Base-by-base conservation (phyloP, 768 basidiomycete genomes). In the Rhodotorula diobovata region DNA sequence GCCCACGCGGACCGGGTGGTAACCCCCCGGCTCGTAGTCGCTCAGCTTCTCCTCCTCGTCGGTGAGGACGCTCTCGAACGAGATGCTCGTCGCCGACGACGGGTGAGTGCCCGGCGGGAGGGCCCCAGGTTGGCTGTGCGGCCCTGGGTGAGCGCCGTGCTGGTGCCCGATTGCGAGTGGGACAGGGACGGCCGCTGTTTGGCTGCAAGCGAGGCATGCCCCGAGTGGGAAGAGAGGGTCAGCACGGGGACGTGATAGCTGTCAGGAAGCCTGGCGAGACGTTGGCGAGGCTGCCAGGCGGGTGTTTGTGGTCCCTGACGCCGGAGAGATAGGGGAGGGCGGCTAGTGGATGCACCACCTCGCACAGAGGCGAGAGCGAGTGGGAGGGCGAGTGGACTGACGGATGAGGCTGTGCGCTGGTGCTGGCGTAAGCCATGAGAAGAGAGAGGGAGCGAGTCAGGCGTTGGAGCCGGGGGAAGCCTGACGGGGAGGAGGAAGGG, bases 21-120 rank as follows among this genome's bases (percentile, higher is more conserved):
- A 78, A 0, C 77, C 77, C 15, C 77, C 77, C 39, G 45, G 60
- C 67, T 78, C 76, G 64, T 77, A 78, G 66, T 78, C 78, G 30
- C 62, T 64, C 41, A 78, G 70, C 73, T 78, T 77, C 75, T 78
- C 78, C 72, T 78, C 77, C 63, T 78, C 78, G 55, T 78, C 78
- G 28, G 78, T 78, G 63, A 66, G 74, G 60, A 75, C 76, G 50
- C 65, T 67, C 67, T 76, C 78, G 63, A 66, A 75, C 37, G 63
- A 66, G 64, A 69, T 61, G 50, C 67, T 68, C 20, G 73, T 75
- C 25, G 60, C 50, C 25, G 69, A 66, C n/a, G 53, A 63, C 9
- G 62, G 41, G 39, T 50, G 57, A 4, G 64, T 34, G 37, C 64
- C 54, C 11, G 54, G 48, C 5, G 61, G 70, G 35, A 63, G 51